phyloP scores from a whole-genome alignment of 2,329 filamentous ascomycete species.

The Colletotrichum sp. region DNA sequence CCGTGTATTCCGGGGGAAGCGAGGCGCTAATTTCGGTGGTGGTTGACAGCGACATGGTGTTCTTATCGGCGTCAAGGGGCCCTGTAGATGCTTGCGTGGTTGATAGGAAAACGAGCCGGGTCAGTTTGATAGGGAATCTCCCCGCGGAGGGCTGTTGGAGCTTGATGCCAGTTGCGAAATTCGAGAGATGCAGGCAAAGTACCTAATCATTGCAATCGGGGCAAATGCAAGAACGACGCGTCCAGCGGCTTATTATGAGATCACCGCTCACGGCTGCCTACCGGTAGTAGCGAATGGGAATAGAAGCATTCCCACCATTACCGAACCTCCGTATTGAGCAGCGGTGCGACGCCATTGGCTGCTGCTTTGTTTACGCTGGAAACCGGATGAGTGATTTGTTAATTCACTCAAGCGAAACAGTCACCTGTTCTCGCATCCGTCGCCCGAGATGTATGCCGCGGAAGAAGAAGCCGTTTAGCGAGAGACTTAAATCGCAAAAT shows the following conservation, averaged over 20 bases:
- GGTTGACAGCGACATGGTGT: not conserved
- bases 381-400: not conserved
- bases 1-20: slow-evolving; percentile 8
- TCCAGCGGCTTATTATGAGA: not conserved
- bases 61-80: not conserved
- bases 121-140: not conserved
- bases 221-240: not conserved
- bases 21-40: not conserved
- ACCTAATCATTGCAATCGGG: not conserved
- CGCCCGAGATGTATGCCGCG: not conserved
- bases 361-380: not conserved
- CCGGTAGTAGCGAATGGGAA: not conserved
- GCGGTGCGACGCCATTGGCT: not conserved
- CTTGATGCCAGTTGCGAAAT: not conserved
- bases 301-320: not conserved
- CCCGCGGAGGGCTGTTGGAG: not conserved
- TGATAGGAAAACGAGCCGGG: not conserved
- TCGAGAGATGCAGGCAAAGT: not conserved
- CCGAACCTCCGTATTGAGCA: not conserved
- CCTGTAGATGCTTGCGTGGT: not conserved
- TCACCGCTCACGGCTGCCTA: not conserved
- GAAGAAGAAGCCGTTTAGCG: not conserved
- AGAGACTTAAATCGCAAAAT: not conserved
- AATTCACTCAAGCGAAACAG: not conserved
- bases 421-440: not conserved